Evolutionary conservation across 2,329 filamentous ascomycete species (phyloP), one percentile per base, ranked within the genome.

Genomic region (Apiospora arundinis): DNA sequence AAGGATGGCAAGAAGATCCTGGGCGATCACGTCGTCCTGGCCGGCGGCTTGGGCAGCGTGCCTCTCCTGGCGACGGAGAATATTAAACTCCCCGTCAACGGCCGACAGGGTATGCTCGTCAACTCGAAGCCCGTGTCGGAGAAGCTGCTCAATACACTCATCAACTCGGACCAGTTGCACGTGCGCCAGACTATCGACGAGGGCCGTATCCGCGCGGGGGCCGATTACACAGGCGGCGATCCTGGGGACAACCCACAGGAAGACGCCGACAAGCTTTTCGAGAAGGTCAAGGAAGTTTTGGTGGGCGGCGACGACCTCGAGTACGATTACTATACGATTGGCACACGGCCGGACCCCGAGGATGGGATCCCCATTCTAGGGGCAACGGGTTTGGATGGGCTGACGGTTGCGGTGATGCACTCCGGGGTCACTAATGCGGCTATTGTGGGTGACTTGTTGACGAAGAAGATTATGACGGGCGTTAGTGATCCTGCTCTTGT

Each of bases 341-440:
- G 79, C 0, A 37, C 73, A 11, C 73, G 79, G 1, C 78, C 79
- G 0, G 73, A 75, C 2, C 78, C 78, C 0, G 40, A 74, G 48
- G 79, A 80, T 67, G 78, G 78, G 1, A 68, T 77, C 40, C 78
- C 78, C 2, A 78, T 79, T 23, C 74, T 80, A 1, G 78, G 78
- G 5, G 37, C 73, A 5, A 78, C 73, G 12, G 78, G 78, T 1
- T 25, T 74, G 37, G 69, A 77, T 1, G 79, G 78, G 0, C 70
- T 81, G 8, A 77, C 75, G 2, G 69, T 80, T 48, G 79, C 78
- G 0, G 78, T 79, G 1, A 80, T 80, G 79, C 78, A 80, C 71
- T 79, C 77, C 0, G 77, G 77, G 16, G 77, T 80, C 3, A 78
- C 77, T 1, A 72, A 77, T 63, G 74, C 76, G 1, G 75, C 77